Conservation (phyloP, 2,329 filamentous ascomycete species). For the Aspergillus thermomutatus region DNA sequence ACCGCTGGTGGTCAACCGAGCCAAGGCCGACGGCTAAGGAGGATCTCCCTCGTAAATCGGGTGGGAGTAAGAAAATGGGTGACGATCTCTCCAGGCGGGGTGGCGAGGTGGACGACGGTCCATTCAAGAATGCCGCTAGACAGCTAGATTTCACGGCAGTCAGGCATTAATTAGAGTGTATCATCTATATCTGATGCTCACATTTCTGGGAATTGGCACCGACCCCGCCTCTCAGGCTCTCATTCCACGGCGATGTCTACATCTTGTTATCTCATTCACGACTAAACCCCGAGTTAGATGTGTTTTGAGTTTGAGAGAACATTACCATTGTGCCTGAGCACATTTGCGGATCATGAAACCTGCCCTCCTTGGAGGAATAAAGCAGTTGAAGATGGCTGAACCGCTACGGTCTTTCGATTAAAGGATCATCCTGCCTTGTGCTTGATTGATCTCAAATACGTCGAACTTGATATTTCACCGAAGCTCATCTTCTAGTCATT, state of each 20-base stretch:
- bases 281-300: not conserved
- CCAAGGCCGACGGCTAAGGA: slow-evolving; percentile 79
- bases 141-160: slow-evolving; percentile 71
- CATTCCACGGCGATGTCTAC: not conserved
- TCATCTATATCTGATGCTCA: not conserved
- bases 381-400: not conserved
- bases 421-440: not conserved
- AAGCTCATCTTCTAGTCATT: not conserved
- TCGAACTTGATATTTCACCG: not conserved
- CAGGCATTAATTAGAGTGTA: slow-evolving; percentile 14
- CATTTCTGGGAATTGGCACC: not conserved
- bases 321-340: not conserved
- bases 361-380: not conserved
- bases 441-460: not conserved
- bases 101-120: slow-evolving; percentile 65
- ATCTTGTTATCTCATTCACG: not conserved
- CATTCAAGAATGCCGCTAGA: slow-evolving; percentile 70
- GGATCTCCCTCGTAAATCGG: slow-evolving; percentile 74
- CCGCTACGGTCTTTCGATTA: not conserved
- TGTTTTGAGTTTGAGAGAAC: not conserved
- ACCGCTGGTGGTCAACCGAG: slow-evolving; percentile 81
- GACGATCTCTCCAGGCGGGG: slow-evolving; percentile 76
- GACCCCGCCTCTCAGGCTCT: not conserved
- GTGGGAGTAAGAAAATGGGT: slow-evolving; percentile 70
- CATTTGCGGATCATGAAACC: not conserved